These are phyloP conservation scores for Yarrowia deformans DNA, from an alignment of 805 yeast species.

Conservation along the genomic window DNA sequence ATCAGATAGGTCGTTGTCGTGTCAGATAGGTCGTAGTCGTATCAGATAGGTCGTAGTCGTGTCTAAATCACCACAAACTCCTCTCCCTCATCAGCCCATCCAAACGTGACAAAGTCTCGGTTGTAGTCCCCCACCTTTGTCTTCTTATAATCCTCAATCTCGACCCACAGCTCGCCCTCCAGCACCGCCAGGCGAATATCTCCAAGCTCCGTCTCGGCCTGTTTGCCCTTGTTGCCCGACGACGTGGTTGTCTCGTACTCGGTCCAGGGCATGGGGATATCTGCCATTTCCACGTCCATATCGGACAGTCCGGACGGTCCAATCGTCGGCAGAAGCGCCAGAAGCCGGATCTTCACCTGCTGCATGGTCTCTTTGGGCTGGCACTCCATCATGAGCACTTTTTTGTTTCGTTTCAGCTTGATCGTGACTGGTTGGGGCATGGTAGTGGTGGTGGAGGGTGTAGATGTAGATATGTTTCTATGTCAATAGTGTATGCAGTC, in stretches of 20 bases:
- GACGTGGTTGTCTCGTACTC: conserved; percentile 16
- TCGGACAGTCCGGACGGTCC: conserved; percentile 13
- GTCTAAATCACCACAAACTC: too few relatives aligned
- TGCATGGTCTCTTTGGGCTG: conserved; percentile 1
- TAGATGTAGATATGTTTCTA: too few relatives aligned
- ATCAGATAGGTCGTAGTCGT: too few relatives aligned
- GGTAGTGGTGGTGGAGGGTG: too few relatives aligned
- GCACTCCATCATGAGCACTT: conserved; percentile 12
- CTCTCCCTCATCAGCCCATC: conserved; percentile 32
- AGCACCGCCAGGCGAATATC: conserved; percentile 15
- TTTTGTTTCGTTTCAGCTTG: conserved; percentile 26
- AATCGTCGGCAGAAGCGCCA: neutral
- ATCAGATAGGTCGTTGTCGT: too few relatives aligned
- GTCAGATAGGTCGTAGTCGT: too few relatives aligned
- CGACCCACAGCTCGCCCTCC: conserved; percentile 28
- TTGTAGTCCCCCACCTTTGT: conserved; percentile 5
- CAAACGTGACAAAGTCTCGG: conserved; percentile 13
- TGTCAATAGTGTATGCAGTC: neutral
- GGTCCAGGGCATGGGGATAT: conserved; percentile 20
- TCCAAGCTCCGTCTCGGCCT: conserved; percentile 22
- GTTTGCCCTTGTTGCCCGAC: conserved; percentile 5
- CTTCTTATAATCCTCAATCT: conserved; percentile 6
- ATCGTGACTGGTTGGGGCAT: neutral
- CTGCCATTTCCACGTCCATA: conserved; percentile 5
- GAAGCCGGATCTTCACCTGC: neutral